phyloP scores from a whole-genome alignment of 2,329 filamentous ascomycete species.

The Apiospora koreana region DNA sequence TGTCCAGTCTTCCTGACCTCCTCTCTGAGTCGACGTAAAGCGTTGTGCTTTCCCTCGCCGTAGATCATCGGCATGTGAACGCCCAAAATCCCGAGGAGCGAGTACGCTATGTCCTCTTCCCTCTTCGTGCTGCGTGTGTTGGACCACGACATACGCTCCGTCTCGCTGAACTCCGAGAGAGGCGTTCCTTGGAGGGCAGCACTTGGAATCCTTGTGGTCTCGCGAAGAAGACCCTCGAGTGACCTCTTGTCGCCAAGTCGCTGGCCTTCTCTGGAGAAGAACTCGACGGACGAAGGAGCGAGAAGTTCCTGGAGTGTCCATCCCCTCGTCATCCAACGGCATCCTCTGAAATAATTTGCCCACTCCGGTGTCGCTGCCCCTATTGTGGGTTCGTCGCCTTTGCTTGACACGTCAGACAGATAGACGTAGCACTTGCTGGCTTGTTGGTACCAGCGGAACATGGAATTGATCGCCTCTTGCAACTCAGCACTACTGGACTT shows the following conservation, averaged over 20 bases:
- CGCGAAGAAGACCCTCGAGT: neutral
- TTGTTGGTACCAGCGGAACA: slow-evolving; percentile 10
- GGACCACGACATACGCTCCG: slow-evolving; percentile 17
- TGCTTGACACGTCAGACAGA: neutral
- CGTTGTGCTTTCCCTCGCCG: slow-evolving; percentile 19
- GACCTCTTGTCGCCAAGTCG: neutral
- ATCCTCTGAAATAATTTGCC: neutral
- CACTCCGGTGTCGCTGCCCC: neutral
- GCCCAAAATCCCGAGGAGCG: slow-evolving; percentile 20
- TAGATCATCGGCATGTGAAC: slow-evolving; percentile 18
- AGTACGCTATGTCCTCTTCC: slow-evolving; percentile 19
- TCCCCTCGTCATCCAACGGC: neutral
- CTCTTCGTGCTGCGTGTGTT: slow-evolving; percentile 17
- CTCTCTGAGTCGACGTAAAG: slow-evolving; percentile 18
- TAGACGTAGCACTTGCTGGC: slow-evolving; percentile 1
- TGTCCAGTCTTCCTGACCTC: slow-evolving; percentile 9
- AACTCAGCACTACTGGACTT: neutral
- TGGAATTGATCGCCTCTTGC: slow-evolving; percentile 5
- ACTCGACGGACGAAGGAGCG: neutral
- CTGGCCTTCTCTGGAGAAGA: neutral
- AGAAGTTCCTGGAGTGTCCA: slow-evolving; percentile 11
- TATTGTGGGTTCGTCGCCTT: neutral
- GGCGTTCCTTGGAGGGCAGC: slow-evolving; percentile 19
- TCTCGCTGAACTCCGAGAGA: slow-evolving; percentile 21
- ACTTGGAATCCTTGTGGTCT: slow-evolving; percentile 22